A percentile compares a stretch with the other conserved stretches of the same genome.
phyloP scores from a whole-genome alignment of 208 protist genomes.

The Giardia muris region DNA sequence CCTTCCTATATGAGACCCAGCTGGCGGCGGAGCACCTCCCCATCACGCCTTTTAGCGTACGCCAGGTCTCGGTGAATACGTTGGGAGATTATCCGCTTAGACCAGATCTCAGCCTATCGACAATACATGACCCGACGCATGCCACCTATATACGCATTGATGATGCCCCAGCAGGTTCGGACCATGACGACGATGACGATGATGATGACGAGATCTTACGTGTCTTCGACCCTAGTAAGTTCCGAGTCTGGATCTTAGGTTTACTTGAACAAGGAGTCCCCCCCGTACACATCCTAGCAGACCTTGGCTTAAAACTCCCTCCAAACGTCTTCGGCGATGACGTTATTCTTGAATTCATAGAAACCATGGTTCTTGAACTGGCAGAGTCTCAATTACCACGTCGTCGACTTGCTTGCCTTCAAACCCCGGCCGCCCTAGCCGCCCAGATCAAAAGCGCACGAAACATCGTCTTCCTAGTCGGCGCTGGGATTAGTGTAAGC shows the following conservation, averaged over 20 bases:
- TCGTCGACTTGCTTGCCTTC: not conserved
- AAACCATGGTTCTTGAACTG: not conserved
- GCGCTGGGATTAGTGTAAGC: constrained; percentile 42
- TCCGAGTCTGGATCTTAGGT: not conserved
- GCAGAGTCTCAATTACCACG: not conserved
- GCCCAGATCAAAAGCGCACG: not conserved
- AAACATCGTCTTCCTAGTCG: constrained; percentile 28
- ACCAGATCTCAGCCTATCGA: not conserved
- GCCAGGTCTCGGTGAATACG: not conserved
- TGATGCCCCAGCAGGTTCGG: not conserved
- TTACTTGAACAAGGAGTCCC: not conserved
- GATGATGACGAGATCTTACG: not conserved
- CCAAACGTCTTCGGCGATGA: not conserved
- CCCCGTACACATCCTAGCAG: not conserved
- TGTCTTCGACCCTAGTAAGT: not conserved
- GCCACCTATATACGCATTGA: not conserved
- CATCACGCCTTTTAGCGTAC: not conserved
- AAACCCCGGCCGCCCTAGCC: not conserved
- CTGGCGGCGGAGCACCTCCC: not conserved
- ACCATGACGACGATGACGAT: not conserved
- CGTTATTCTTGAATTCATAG: not conserved
- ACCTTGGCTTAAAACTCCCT: not conserved
- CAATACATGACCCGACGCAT: not conserved
- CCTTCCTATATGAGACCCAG: not conserved
- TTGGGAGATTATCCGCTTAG: not conserved